phyloP scores from a whole-genome alignment of 228 moss, liverwort and hornwort genomes.

The Sphagnum fallax region DNA sequence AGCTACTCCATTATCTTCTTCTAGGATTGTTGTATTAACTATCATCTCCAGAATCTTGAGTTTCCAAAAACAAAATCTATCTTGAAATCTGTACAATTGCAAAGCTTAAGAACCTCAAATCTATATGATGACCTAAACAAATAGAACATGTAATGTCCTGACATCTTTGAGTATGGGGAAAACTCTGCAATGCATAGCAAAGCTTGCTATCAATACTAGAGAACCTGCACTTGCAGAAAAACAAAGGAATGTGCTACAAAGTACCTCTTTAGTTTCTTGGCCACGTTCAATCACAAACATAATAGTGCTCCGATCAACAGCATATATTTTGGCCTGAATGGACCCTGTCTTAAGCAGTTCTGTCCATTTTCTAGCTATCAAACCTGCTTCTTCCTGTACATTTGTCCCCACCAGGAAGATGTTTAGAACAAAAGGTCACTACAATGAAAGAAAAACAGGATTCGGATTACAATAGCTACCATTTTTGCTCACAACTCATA shows the following conservation, averaged over 20 bases:
- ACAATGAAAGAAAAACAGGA: not conserved
- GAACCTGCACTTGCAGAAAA: too few relatives aligned
- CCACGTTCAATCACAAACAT: slow-evolving; percentile 80
- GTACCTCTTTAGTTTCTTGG: slow-evolving; percentile 79
- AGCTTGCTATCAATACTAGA: too few relatives aligned
- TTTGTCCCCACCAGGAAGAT: not conserved
- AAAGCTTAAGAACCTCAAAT: too few relatives aligned
- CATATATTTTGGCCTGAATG: slow-evolving; percentile 62
- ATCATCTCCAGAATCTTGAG: not conserved
- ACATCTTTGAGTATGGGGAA: too few relatives aligned
- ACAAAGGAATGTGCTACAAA: too few relatives aligned
- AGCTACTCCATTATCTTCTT: too few relatives aligned
- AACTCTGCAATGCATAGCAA: too few relatives aligned
- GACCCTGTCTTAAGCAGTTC: slow-evolving; percentile 72
- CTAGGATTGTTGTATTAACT: not conserved
- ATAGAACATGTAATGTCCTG: too few relatives aligned
- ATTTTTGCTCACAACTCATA: too few relatives aligned
- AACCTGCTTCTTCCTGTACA: slow-evolving; percentile 56
- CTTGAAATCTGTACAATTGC: not conserved
- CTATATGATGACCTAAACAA: too few relatives aligned
- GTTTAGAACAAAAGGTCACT: not conserved
- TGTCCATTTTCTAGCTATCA: slow-evolving; percentile 78
- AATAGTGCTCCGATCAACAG: slow-evolving; percentile 77
- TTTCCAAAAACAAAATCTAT: not conserved
- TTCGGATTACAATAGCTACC: too few relatives aligned